Base-by-base conservation (phyloP, 1,284 basidiomycete species). In the Rhodofomes roseus region DNA sequence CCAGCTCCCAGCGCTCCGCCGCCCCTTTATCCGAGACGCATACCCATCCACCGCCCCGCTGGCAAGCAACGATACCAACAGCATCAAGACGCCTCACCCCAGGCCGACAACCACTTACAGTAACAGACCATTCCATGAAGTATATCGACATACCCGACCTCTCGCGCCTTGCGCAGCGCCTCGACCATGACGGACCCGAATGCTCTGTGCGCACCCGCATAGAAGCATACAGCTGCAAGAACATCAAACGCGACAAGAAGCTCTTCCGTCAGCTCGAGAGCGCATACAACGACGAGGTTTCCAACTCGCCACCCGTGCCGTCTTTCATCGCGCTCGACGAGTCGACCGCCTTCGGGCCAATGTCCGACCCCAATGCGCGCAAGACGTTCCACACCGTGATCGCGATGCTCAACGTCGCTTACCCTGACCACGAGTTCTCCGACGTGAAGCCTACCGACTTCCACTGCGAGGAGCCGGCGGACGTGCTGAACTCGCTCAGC, bases 171-270 rank as follows among this genome's bases (percentile, higher is more conserved):
- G 90, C 93, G 0, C 84, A 88, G 66, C 86, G 90, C n/a, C 86
- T 96, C 51, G 91, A 86, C 11, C 87, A 92, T 73, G 87, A 93
- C 63, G 90, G 93, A 5, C 87, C 92, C 54, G 95, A 97, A 76
- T 94, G 93, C 74, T 86, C 89, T 29, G 93, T 98, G 20, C 89
- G 93, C 73, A 96, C 94, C 40, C 87, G 95, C 66, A 89, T 99
- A 73, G 96, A 99, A 76, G 95, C 95, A 0, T 99, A 98, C 80
- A 95, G 92, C 67, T 96, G 95, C 85, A 99, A 99, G 83, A 92
- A 95, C 70, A 91, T 98, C 75, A 93, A 93, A 66, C 92, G 93
- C 71, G 97, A 99, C 82, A 95, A 96, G 84, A 94, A 93, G 72
- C 89, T 98, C 73, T 96, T 95, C 82, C 95, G 93, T 72, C 81